Evolutionary conservation across 148 eudicot genomes (phyloP).

Genomic region (Nepenthes mirabilis): DNA sequence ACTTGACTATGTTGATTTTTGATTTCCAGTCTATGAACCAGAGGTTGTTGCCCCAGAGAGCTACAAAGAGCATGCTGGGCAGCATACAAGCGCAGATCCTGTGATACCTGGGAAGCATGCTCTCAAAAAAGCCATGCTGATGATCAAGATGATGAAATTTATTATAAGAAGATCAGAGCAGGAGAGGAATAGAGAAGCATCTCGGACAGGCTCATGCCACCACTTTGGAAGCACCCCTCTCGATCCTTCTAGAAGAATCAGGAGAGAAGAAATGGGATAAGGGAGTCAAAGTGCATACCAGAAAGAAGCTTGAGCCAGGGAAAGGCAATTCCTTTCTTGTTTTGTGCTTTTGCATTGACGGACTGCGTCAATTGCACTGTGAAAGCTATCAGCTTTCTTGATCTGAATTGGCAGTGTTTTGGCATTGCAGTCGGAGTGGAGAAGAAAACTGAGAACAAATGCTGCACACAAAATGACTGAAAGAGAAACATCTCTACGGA

Average conservation of each 20-base stretch:
- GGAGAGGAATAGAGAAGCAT: neutral
- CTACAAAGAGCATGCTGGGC: conserved; percentile 24
- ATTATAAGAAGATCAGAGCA: neutral
- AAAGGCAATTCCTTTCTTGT: conserved; percentile 22
- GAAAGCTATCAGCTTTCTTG: too few species aligned
- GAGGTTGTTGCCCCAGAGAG: conserved; percentile 28
- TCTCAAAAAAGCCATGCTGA: neutral
- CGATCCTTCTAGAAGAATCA: too few species aligned
- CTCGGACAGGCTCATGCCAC: neutral
- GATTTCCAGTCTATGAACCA: conserved; percentile 45
- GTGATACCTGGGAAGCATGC: conserved; percentile 24
- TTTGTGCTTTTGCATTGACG: too few species aligned
- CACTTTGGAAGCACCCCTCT: neutral
- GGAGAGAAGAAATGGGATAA: conserved; percentile 24
- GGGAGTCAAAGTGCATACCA: conserved; percentile 62
- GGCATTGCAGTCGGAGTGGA: too few species aligned
- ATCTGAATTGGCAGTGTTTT: too few species aligned
- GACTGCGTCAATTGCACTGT: too few species aligned
- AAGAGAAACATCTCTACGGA: too few species aligned
- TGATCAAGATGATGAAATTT: too few species aligned
- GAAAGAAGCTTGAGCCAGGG: conserved; percentile 58
- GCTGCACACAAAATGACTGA: too few species aligned
- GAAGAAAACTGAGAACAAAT: too few species aligned
- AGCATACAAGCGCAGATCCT: conserved; percentile 25
- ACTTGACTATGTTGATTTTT: neutral